Evolutionary conservation across 352 stramenopile species (phyloP).

Genomic region (Aphanomyces stellatus): DNA sequence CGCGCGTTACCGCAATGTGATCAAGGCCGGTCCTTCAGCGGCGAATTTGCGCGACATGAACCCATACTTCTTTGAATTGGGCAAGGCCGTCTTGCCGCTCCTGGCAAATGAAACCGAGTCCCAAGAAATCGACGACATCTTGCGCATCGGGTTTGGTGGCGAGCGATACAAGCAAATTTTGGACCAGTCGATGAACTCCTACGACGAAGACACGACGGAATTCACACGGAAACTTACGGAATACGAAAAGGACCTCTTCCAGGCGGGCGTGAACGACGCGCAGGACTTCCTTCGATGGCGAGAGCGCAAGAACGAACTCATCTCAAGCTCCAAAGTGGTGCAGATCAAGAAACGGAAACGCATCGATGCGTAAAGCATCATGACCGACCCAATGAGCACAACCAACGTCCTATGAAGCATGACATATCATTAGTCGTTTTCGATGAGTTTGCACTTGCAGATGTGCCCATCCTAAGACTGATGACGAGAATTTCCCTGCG

Average conservation of each 20-base stretch:
- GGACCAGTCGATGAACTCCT: constrained; percentile 77
- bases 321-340: constrained; percentile 22
- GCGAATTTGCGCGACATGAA: constrained; percentile 75
- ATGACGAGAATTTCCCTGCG: too few species aligned
- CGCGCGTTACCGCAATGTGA: constrained; percentile 67
- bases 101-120: constrained; percentile 33
- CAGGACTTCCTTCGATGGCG: constrained; percentile 77
- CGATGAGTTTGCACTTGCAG: too few species aligned
- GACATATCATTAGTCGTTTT: not conserved
- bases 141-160: constrained; percentile 62
- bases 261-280: constrained; percentile 47
- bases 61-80: constrained; percentile 61
- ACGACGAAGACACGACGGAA: constrained; percentile 79
- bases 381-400: not conserved
- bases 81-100: constrained; percentile 43
- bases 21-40: constrained; percentile 61
- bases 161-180: constrained; percentile 68
- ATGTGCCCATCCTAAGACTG: too few species aligned
- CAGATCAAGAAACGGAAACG: constrained; percentile 18
- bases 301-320: constrained; percentile 53
- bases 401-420: not conserved
- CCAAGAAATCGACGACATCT: constrained; percentile 64
- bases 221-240: constrained; percentile 66
- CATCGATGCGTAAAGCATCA: not conserved
- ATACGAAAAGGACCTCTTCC: constrained; percentile 61